Percentiles rank a stretch among this genome's conserved stretches.
Evolutionary conservation across 768 basidiomycete species (phyloP).

Genomic region (Hemileccinum impolitum): DNA sequence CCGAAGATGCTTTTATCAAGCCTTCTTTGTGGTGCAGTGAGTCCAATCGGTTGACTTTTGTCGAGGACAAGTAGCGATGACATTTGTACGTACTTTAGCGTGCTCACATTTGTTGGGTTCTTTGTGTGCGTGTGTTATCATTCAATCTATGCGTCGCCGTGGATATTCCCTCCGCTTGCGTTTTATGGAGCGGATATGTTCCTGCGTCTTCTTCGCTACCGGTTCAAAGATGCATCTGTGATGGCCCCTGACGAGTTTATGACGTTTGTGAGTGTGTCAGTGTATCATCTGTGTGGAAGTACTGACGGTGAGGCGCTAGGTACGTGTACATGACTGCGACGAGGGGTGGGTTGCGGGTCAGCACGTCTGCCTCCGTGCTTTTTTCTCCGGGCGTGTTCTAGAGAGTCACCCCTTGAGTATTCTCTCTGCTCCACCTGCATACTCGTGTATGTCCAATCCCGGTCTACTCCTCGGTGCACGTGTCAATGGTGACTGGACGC

Average conservation of each 20-base stretch:
- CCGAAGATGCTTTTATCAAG: conserved; percentile 58
- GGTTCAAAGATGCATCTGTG: conserved; percentile 74
- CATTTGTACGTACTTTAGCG: conserved; percentile 26
- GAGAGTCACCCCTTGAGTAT: conserved; percentile 84
- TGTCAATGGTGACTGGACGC: conserved; percentile 71
- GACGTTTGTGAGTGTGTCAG: conserved; percentile 57
- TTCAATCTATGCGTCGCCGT: conserved; percentile 73
- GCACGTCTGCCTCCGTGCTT: conserved; percentile 43
- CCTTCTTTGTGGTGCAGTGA: conserved; percentile 75
- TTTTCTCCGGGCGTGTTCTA: conserved; percentile 55
- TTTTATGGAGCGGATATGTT: conserved; percentile 80
- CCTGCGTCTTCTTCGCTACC: conserved; percentile 62
- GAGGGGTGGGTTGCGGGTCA: conserved; percentile 61
- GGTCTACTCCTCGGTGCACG: conserved; percentile 66
- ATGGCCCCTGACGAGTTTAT: conserved; percentile 59
- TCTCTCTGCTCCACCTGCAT: conserved; percentile 56
- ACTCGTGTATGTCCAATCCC: conserved; percentile 42
- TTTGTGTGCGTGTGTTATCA: conserved; percentile 80
- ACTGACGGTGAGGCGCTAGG: conserved; percentile 29
- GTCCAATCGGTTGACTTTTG: conserved; percentile 19
- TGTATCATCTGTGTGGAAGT: background rate
- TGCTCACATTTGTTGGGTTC: conserved; percentile 51
- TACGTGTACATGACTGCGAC: conserved; percentile 52
- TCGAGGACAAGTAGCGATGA: background rate
- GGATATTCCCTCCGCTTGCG: conserved; percentile 79